Conservation (phyloP, 140 eudicot genomes). For the Cichorium intybus region DNA sequence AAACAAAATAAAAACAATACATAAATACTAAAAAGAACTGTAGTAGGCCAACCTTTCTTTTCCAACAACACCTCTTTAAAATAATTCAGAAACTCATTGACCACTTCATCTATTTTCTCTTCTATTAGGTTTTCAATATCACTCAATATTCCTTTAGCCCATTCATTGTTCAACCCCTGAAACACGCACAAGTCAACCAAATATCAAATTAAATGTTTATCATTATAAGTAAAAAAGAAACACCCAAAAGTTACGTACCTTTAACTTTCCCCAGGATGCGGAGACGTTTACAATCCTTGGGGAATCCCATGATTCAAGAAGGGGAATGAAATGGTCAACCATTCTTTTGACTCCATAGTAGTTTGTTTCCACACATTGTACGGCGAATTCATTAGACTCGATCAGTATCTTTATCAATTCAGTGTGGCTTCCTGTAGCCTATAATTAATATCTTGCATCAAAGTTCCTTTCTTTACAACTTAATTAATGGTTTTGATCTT, state of each 20-base stretch:
- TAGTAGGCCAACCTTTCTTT: slow-evolving; percentile 52
- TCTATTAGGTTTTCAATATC: slow-evolving; percentile 43
- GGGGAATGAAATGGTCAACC: slow-evolving; percentile 49
- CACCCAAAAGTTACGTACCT: too few species aligned
- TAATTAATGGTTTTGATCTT: too few species aligned
- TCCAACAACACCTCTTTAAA: slow-evolving; percentile 37
- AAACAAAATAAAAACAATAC: too few species aligned
- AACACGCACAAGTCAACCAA: not conserved
- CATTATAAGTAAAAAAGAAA: not conserved
- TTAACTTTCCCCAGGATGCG: slow-evolving; percentile 33
- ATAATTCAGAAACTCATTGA: slow-evolving; percentile 42
- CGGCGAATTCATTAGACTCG: slow-evolving; percentile 28
- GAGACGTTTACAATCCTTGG: slow-evolving; percentile 54
- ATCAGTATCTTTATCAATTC: slow-evolving; percentile 5
- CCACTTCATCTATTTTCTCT: too few species aligned
- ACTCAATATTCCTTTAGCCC: slow-evolving; percentile 46
- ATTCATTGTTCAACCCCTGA: slow-evolving; percentile 49
- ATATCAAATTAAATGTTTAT: too few species aligned
- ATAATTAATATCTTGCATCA: too few species aligned
- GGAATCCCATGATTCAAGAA: slow-evolving; percentile 39
- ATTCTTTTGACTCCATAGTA: slow-evolving; percentile 49
- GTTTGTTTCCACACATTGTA: slow-evolving; percentile 43
- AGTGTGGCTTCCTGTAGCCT: slow-evolving; percentile 11
- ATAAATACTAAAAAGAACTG: too few species aligned
- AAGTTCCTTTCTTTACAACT: too few species aligned